phyloP scores from a whole-genome alignment of 192 early-diverging fungal genomes.

The Geranomyces variabilis region DNA sequence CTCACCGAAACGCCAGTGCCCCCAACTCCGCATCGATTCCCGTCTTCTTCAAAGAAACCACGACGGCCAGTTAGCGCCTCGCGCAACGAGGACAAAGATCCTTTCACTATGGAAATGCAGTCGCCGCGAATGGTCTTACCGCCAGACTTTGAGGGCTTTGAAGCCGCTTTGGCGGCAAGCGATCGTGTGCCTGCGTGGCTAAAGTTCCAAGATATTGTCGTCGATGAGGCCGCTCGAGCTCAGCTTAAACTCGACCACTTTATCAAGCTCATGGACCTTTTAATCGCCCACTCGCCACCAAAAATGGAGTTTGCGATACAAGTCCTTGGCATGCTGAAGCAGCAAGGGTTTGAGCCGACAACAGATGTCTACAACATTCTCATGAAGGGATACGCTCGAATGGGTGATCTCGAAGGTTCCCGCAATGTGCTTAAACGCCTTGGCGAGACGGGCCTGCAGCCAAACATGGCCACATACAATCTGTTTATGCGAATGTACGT shows the following conservation, averaged over 20 bases:
- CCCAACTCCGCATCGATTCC: too few relatives aligned
- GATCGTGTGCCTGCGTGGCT: conserved; percentile 35
- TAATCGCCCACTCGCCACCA: conserved; percentile 28
- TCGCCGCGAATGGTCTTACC: conserved; percentile 12
- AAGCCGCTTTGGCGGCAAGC: conserved; percentile 18
- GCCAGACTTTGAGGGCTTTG: conserved; percentile 38
- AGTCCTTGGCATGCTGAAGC: conserved; percentile 20
- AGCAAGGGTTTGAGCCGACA: conserved; percentile 24
- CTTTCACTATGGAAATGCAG: background rate
- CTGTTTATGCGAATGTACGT: conserved; percentile 37
- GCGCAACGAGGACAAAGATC: background rate
- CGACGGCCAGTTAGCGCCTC: too few relatives aligned
- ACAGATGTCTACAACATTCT: conserved; percentile 33
- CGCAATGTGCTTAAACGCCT: conserved; percentile 11
- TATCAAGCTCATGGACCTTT: conserved; percentile 20
- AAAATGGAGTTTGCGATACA: conserved; percentile 28
- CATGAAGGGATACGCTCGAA: conserved; percentile 28
- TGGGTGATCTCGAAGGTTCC: conserved; percentile 29
- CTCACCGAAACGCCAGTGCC: too few relatives aligned
- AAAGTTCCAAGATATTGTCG: conserved; percentile 42
- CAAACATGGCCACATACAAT: conserved; percentile 46
- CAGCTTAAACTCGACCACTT: conserved; percentile 30
- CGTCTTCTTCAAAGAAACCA: too few relatives aligned
- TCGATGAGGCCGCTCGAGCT: conserved; percentile 20
- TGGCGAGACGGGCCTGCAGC: conserved; percentile 15